These are phyloP conservation scores for Heliamphora exappendiculata DNA, from an alignment of 148 eudicot species.

Conservation along the genomic window DNA sequence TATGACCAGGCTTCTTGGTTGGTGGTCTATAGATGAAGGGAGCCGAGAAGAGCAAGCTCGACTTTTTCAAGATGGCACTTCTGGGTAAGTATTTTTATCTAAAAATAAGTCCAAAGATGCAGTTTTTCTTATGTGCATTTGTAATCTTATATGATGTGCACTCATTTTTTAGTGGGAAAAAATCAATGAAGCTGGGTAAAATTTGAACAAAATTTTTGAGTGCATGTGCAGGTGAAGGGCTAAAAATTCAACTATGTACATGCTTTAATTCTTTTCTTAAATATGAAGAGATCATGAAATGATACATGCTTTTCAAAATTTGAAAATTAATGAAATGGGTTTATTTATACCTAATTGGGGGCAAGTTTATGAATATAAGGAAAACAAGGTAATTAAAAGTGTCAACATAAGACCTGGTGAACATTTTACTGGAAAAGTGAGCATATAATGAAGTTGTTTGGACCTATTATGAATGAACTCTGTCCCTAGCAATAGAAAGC, in stretches of 20 bases:
- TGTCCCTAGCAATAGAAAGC: too few relatives aligned
- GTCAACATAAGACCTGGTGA: too few relatives aligned
- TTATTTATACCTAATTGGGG: too few relatives aligned
- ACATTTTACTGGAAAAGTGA: too few relatives aligned
- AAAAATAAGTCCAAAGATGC: not conserved
- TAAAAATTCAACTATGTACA: not conserved
- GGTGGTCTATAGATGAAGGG: slow-evolving; percentile 99
- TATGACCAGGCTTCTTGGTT: slow-evolving; percentile 68
- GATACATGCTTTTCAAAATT: too few relatives aligned
- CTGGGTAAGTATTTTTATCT: slow-evolving; percentile 45
- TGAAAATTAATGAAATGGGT: too few relatives aligned
- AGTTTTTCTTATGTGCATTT: not conserved
- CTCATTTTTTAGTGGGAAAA: not conserved
- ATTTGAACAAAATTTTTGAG: too few relatives aligned
- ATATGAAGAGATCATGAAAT: not conserved
- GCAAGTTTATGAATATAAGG: too few relatives aligned
- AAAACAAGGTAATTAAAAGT: too few relatives aligned
- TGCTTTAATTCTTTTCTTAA: not conserved
- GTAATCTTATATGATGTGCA: not conserved
- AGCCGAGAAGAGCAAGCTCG: slow-evolving; percentile 95
- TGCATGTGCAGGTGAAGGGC: not conserved
- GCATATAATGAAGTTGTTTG: too few relatives aligned
- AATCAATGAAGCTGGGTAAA: not conserved
- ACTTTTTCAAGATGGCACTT: slow-evolving; percentile 53
- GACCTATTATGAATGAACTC: too few relatives aligned